Evolutionary conservation across 768 basidiomycete genomes (phyloP), one percentile per base, ranked within the genome.

Genomic region (Suillus brevipes): DNA sequence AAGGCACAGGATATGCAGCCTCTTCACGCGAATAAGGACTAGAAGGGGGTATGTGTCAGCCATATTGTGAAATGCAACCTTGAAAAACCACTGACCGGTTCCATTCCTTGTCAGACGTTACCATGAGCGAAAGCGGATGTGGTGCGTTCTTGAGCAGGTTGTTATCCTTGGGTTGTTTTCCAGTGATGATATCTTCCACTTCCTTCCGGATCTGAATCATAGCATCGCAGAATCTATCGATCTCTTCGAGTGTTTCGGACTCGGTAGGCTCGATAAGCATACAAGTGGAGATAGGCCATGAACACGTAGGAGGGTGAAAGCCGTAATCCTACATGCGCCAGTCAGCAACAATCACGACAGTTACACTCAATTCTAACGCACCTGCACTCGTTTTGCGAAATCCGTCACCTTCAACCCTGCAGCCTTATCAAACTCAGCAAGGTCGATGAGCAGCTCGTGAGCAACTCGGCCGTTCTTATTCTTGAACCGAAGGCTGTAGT

Each of bases 261-360:
- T 99, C 97, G 2, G 97, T 99, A 7, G 97, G 97, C 78, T 99
- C 97, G 67, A 98, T 97, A 61, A 97, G 84, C 94, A 97, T 97
- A 72, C 92, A 96, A 2, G 97, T 97, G 23, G 94, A 89, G 67
- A 93, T 95, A 7, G 97, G 97, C 97, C 97, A 99, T 7, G 95
- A 95, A 77, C 95, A 97, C 6, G 97, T 99, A 2, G 97, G 97
- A 49, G 95, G 95, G 74, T 97, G 95, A 84, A 97, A 92, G 64
- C 95, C 94, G 71, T 90, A 95, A 75, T 95, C 92, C 88, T 93
- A 25, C 37, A 52, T 34, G 36, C n/a, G 38, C 13, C 9, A 4
- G 25, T 43, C 43, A 40, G n/a, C 60, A n/a, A 40, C 18, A 18
- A 16, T 16, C 7, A 28, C 61, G 18, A 38, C 20, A 16, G 9